These are phyloP conservation scores for Colletotrichum brevisporum DNA, from an alignment of 2,329 filamentous ascomycete species.

Conservation along the genomic window DNA sequence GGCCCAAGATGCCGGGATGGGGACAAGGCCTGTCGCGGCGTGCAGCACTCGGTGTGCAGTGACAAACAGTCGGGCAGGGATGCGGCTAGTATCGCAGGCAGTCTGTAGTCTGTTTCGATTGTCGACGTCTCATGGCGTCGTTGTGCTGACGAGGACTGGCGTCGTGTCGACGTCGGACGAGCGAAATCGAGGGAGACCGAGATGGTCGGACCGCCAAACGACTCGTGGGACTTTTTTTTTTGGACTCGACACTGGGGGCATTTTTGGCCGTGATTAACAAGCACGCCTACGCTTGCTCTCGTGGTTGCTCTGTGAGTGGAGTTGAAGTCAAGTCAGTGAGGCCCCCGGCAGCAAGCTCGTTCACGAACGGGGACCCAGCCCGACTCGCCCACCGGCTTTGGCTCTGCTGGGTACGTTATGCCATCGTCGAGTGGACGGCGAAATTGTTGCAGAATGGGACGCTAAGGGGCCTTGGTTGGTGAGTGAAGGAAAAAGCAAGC, in stretches of 20 bases:
- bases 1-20: conserved; percentile 30
- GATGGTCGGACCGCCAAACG: background rate
- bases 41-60: conserved; percentile 17
- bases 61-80: conserved; percentile 6
- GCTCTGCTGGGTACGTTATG: background rate
- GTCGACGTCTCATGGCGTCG: conserved; percentile 15
- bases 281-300: background rate
- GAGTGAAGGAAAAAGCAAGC: conserved; percentile 24
- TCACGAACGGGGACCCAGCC: background rate
- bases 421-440: conserved; percentile 18
- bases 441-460: conserved; percentile 39
- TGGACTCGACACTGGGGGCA: background rate
- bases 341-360: conserved; percentile 10
- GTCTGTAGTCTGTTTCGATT: background rate
- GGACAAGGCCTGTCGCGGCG: conserved; percentile 6
- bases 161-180: background rate
- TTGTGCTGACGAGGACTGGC: conserved; percentile 8
- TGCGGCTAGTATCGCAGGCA: background rate
- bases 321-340: background rate
- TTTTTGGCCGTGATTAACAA: background rate
- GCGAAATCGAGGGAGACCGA: background rate
- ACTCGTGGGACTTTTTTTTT: conserved; percentile 2
- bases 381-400: conserved; percentile 5
- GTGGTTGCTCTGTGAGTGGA: background rate
- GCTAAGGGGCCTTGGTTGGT: conserved; percentile 26